Conservation (phyloP, 2,329 filamentous ascomycete species). For the Thermomyces lanuginosus region DNA sequence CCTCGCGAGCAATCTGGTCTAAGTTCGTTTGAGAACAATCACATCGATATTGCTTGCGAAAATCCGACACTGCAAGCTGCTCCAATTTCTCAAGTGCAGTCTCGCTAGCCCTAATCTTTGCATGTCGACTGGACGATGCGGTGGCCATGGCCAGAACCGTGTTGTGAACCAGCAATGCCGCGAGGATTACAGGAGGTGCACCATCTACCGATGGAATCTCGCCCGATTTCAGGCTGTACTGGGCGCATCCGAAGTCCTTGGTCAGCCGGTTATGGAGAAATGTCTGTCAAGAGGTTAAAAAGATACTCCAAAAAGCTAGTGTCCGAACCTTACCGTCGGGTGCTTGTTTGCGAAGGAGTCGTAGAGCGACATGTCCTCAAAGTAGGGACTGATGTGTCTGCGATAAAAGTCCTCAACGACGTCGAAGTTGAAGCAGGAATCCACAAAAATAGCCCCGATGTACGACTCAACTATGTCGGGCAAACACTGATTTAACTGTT, state of each 20-base stretch:
- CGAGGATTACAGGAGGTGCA: constrained; percentile 39
- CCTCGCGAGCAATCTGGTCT: constrained; percentile 8
- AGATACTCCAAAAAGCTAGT: not conserved
- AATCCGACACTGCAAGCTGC: constrained; percentile 40
- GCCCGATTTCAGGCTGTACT: constrained; percentile 35
- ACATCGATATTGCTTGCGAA: constrained; percentile 45
- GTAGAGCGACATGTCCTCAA: constrained; percentile 72
- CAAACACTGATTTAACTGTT: constrained; percentile 38
- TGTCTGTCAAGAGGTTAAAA: constrained; percentile 30
- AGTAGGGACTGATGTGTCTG: constrained; percentile 57
- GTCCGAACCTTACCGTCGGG: constrained; percentile 39
- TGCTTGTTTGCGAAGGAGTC: constrained; percentile 77
- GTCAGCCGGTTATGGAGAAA: constrained; percentile 49
- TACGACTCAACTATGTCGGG: constrained; percentile 82
- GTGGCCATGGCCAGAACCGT: constrained; percentile 45
- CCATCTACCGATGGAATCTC: constrained; percentile 32
- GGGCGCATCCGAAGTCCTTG: constrained; percentile 47
- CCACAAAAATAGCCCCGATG: constrained; percentile 79
- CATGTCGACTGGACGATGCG: constrained; percentile 52
- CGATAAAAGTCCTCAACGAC: constrained; percentile 64
- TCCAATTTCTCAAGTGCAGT: constrained; percentile 28
- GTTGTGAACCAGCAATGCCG: constrained; percentile 62
- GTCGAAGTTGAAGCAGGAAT: constrained; percentile 61
- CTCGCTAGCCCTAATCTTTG: constrained; percentile 43
- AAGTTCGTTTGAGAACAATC: constrained; percentile 33